Conservation (phyloP, 148 eudicot species). For the Camellia japonica region DNA sequence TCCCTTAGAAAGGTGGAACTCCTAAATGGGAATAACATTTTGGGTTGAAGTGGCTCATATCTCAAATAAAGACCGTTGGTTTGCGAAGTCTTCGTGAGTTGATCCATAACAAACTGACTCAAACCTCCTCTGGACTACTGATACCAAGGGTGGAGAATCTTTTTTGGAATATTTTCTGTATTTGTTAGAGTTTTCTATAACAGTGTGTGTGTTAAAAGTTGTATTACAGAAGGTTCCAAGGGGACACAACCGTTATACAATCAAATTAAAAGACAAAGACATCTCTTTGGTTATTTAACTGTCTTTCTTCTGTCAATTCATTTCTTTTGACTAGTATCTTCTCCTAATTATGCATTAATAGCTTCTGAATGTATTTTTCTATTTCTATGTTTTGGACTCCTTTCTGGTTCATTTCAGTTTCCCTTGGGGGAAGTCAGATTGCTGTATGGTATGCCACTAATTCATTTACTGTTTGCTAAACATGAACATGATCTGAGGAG, state of each 20-base stretch:
- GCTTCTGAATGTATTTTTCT: background rate
- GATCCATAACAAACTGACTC: too few relatives aligned
- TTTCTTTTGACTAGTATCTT: background rate
- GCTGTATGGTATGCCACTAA: background rate
- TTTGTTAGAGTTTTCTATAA: background rate
- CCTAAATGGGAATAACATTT: too few relatives aligned
- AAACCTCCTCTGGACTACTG: too few relatives aligned
- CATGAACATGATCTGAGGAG: background rate
- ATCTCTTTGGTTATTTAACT: background rate
- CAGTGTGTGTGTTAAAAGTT: background rate
- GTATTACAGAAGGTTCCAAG: too few relatives aligned
- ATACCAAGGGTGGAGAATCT: background rate
- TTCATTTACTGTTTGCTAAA: background rate
- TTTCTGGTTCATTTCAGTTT: slow-evolving; percentile 2
- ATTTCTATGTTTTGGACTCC: background rate
- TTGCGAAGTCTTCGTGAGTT: too few relatives aligned
- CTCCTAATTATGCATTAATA: background rate
- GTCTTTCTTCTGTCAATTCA: background rate
- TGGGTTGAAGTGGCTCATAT: too few relatives aligned
- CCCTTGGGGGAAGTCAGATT: background rate
- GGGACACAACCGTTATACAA: too few relatives aligned
- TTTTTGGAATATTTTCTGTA: background rate
- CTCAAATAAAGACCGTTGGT: too few relatives aligned
- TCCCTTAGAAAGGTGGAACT: too few relatives aligned
- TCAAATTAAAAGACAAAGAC: background rate